These are phyloP conservation scores for Magnusiomyces fungicola DNA, from an alignment of 1,139 yeast genomes.

Conservation along the genomic window DNA sequence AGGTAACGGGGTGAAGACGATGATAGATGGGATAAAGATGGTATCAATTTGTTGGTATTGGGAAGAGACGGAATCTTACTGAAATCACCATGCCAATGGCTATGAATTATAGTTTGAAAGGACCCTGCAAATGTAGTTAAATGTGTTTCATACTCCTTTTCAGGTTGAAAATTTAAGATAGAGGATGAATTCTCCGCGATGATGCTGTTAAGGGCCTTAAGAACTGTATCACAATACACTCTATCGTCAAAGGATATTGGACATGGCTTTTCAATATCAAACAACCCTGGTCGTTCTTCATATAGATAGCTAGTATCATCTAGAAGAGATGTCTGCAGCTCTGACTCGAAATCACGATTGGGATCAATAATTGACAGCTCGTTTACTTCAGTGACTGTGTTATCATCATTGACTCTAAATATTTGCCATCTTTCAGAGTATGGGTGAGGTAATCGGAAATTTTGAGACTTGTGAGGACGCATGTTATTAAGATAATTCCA, in stretches of 20 bases:
- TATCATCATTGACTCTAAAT: slow-evolving; percentile 28
- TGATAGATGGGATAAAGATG: not conserved
- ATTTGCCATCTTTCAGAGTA: slow-evolving; percentile 32
- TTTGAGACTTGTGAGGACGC: slow-evolving; percentile 22
- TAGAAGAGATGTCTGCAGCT: not conserved
- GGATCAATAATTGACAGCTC: slow-evolving; percentile 6
- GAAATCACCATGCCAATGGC: slow-evolving; percentile 1
- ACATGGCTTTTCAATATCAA: slow-evolving; percentile 10
- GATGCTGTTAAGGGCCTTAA: slow-evolving; percentile 8
- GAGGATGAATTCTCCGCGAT: slow-evolving; percentile 10
- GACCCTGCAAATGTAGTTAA: not conserved
- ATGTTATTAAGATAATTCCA: slow-evolving; percentile 18
- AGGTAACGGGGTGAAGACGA: slow-evolving; percentile 16
- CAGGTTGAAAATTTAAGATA: not conserved
- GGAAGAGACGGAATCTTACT: not conserved
- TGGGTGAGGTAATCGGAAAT: slow-evolving; percentile 25
- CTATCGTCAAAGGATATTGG: slow-evolving; percentile 10
- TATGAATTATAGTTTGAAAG: not conserved
- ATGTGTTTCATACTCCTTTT: not conserved
- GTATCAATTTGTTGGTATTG: not conserved
- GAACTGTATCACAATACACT: slow-evolving; percentile 9
- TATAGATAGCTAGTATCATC: not conserved
- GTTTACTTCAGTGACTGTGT: slow-evolving; percentile 25
- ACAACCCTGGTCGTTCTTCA: not conserved
- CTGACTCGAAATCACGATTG: slow-evolving; percentile 2